phyloP scores from a whole-genome alignment of 805 yeast species.

The Lipomyces starkeyi region DNA sequence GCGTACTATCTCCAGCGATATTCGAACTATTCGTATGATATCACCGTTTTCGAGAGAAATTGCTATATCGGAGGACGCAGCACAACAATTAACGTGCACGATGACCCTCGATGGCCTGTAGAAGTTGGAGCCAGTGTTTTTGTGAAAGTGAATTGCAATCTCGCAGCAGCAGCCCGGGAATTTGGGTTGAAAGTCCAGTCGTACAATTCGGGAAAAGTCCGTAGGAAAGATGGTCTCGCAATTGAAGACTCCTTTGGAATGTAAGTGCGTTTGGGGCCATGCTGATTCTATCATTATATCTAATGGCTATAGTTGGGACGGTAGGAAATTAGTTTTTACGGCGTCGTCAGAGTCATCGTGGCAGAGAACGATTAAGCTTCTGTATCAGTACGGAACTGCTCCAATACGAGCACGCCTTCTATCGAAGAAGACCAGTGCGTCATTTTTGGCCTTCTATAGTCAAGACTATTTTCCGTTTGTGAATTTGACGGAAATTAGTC shows the following conservation, averaged over 20 bases:
- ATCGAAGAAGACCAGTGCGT: conserved; percentile 38
- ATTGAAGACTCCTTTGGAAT: conserved; percentile 51
- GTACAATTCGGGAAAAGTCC: conserved; percentile 32
- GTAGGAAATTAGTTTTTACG: conserved; percentile 25
- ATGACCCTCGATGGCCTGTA: conserved; percentile 41
- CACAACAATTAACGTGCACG: conserved; percentile 47
- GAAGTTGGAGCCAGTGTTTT: conserved; percentile 58
- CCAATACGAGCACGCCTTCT: conserved; percentile 41
- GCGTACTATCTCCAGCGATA: conserved; percentile 54
- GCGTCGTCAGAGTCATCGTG: conserved; percentile 25
- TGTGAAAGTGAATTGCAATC: conserved; percentile 50
- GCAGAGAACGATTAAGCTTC: conserved; percentile 38
- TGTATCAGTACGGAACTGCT: conserved; percentile 46
- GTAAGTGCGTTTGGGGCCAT: conserved; percentile 15
- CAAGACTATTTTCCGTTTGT: conserved; percentile 49
- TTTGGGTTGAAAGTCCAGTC: conserved; percentile 45
- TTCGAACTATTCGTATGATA: conserved; percentile 46
- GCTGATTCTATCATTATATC: conserved; percentile 1
- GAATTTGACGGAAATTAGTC: conserved; percentile 40
- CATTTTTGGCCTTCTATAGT: conserved; percentile 47
- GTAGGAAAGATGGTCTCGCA: conserved; percentile 32
- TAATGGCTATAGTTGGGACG: conserved; percentile 29
- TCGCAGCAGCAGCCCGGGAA: conserved; percentile 49
- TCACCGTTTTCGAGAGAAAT: conserved; percentile 53
- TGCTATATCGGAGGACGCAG: conserved; percentile 56